A percentile compares a stretch with the other conserved stretches of the same genome.
phyloP scores from a whole-genome alignment of 2,329 filamentous ascomycete genomes.

The Aspergillus sp. region DNA sequence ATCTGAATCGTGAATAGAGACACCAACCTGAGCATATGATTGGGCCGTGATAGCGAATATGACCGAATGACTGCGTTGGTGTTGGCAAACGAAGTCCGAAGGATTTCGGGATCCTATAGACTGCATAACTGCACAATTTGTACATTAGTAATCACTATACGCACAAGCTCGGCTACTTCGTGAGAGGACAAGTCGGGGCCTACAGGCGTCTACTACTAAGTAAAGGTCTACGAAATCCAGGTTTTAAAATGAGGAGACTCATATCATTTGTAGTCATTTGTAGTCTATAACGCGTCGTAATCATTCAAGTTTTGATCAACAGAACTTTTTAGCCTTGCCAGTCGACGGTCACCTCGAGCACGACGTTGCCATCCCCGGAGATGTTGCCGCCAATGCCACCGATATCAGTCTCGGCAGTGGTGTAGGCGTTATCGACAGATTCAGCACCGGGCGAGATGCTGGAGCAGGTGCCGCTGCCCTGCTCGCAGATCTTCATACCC shows the following conservation, averaged over 20 bases:
- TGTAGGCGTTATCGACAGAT: conserved; percentile 35
- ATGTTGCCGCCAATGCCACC: conserved; percentile 40
- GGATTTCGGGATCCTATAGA: background rate
- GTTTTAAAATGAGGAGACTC: background rate
- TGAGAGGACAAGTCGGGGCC: no score
- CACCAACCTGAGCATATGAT: background rate
- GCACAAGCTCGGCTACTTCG: no score
- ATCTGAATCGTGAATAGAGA: no score
- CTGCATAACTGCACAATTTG: background rate
- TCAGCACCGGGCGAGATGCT: conserved; percentile 25
- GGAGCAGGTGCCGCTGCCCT: conserved; percentile 28
- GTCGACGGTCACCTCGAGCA: conserved; percentile 29
- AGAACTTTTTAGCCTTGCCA: conserved; percentile 25
- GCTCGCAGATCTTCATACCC: conserved; percentile 39
- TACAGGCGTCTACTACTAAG: no score
- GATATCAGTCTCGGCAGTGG: conserved; percentile 22
- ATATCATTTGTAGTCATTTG: no score
- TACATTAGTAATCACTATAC: background rate
- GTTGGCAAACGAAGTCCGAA: background rate
- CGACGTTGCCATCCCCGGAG: conserved; percentile 22
- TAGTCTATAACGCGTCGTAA: background rate
- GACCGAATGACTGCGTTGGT: background rate
- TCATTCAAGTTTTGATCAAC: background rate
- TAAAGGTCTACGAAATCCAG: background rate
- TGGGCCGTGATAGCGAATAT: background rate